Percentiles rank a stretch among this genome's conserved stretches.
Evolutionary conservation across 495 filamentous ascomycete genomes (phyloP).

Genomic region (Podospora sp.): DNA sequence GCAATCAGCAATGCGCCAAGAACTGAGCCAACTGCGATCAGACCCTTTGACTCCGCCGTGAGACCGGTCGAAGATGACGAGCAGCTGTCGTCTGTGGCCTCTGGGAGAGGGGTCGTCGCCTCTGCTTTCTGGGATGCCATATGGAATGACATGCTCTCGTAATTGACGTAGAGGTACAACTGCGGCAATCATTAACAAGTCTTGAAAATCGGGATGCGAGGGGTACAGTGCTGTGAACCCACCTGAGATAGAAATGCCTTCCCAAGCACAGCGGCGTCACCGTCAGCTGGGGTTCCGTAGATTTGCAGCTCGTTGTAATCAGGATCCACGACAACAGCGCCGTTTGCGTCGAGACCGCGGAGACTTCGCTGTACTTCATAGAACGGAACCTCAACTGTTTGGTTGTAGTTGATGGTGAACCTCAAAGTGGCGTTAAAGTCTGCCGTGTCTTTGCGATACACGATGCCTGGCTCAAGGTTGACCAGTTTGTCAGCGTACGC

Average conservation of each 20-base stretch:
- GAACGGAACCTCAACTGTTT: slow-evolving; percentile 19
- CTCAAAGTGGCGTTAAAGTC: slow-evolving; percentile 23
- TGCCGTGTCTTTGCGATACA: slow-evolving; percentile 17
- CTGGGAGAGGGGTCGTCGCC: slow-evolving; percentile 12
- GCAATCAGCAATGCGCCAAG: slow-evolving; percentile 14
- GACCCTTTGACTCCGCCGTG: slow-evolving; percentile 15
- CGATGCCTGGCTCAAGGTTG: slow-evolving; percentile 28
- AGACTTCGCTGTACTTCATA: slow-evolving; percentile 23
- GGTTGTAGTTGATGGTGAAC: slow-evolving; percentile 21
- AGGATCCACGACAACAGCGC: slow-evolving; percentile 2
- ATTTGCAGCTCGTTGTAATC: slow-evolving; percentile 25
- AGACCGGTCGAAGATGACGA: background rate
- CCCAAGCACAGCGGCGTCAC: slow-evolving; percentile 22
- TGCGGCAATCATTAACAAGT: background rate
- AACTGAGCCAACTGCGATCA: slow-evolving; percentile 20
- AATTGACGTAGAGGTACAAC: slow-evolving; percentile 28
- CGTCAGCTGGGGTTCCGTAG: slow-evolving; percentile 11
- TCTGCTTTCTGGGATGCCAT: slow-evolving; percentile 17
- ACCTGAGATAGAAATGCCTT: slow-evolving; percentile 29
- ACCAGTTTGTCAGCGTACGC: slow-evolving; percentile 19
- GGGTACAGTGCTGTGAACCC: background rate
- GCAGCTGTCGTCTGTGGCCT: slow-evolving; percentile 9
- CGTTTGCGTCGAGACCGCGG: slow-evolving; percentile 21
- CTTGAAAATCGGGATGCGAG: background rate
- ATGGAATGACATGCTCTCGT: slow-evolving; percentile 19